Percentiles rank a stretch among this genome's conserved stretches.
Evolutionary conservation across 202 grass and related monocot species (phyloP).

Genomic region (Musa balbisiana): DNA sequence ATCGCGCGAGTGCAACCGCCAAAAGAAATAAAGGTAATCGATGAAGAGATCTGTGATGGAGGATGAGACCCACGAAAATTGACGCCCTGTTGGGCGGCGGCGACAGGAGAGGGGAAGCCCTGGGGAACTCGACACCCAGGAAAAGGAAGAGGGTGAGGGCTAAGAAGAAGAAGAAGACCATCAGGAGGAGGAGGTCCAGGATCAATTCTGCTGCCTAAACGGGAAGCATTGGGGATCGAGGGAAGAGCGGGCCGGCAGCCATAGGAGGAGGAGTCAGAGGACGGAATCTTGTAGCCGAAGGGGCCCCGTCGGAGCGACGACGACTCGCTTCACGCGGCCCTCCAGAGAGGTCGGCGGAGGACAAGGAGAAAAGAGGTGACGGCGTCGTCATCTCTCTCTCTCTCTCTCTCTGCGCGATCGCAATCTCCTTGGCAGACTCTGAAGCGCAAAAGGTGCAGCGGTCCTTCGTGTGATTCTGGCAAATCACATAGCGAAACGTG

Average conservation of each 20-base stretch:
- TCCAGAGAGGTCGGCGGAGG: neutral
- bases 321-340: neutral
- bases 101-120: slow-evolving; percentile 43
- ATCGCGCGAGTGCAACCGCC: slow-evolving; percentile 71
- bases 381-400: neutral
- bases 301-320: slow-evolving; percentile 30
- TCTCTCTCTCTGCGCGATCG: neutral
- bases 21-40: neutral
- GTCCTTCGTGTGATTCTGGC: neutral
- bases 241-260: slow-evolving; percentile 8
- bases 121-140: slow-evolving; percentile 63
- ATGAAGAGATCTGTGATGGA: neutral
- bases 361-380: neutral
- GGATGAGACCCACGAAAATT: slow-evolving; percentile 30
- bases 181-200: slow-evolving; percentile 51
- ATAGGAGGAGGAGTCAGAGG: slow-evolving; percentile 16
- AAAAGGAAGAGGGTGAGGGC: slow-evolving; percentile 65
- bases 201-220: slow-evolving; percentile 80
- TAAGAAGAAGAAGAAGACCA: slow-evolving; percentile 63
- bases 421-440: too few relatives aligned
- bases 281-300: slow-evolving; percentile 45
- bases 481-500: neutral
- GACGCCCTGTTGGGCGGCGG: slow-evolving; percentile 37
- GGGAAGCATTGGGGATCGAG: slow-evolving; percentile 12
- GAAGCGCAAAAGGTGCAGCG: neutral